Evolutionary conservation across 2,329 filamentous ascomycete genomes (phyloP).

Genomic region (Thielaviopsis musarum): DNA sequence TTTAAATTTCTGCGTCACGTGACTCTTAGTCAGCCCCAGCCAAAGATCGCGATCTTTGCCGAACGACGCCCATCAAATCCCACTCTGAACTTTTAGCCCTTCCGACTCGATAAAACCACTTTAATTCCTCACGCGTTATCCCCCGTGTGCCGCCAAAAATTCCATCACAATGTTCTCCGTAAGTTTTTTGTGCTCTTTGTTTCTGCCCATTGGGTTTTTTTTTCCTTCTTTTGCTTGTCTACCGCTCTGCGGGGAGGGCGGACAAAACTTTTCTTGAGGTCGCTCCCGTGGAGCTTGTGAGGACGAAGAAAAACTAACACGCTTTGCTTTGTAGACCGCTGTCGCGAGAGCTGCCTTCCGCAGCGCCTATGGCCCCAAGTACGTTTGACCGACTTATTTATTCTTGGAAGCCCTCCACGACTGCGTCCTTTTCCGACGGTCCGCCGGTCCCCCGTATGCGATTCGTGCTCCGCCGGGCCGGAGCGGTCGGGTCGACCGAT

Average conservation of each 20-base stretch:
- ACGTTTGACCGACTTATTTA: constrained; percentile 18
- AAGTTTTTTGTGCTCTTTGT: not conserved
- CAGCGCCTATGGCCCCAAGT: constrained; percentile 51
- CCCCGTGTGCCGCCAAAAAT: not conserved
- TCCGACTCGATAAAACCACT: not conserved
- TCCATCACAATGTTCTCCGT: constrained; percentile 11
- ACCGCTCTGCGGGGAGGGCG: not conserved
- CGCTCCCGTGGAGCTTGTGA: constrained; percentile 12
- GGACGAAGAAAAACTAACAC: not conserved
- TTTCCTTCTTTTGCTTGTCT: not conserved
- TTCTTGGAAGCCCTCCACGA: not conserved
- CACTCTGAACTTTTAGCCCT: not conserved
- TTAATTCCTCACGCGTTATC: not conserved
- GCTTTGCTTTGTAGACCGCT: constrained; percentile 1
- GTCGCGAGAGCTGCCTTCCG: constrained; percentile 27
- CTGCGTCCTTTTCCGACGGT: not conserved
- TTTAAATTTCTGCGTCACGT: not conserved
- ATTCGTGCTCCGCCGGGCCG: no score
- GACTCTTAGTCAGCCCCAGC: constrained; percentile 5
- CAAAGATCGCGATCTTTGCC: constrained; percentile 11
- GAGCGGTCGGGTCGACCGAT: not conserved
- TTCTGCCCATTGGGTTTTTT: not conserved
- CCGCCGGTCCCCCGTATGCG: no score
- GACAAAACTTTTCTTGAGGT: constrained; percentile 20
- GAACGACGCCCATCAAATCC: constrained; percentile 1